A percentile compares a stretch with the other conserved stretches of the same genome.
Conservation (phyloP, 306 rosid species). For the Malus sylvestris region DNA sequence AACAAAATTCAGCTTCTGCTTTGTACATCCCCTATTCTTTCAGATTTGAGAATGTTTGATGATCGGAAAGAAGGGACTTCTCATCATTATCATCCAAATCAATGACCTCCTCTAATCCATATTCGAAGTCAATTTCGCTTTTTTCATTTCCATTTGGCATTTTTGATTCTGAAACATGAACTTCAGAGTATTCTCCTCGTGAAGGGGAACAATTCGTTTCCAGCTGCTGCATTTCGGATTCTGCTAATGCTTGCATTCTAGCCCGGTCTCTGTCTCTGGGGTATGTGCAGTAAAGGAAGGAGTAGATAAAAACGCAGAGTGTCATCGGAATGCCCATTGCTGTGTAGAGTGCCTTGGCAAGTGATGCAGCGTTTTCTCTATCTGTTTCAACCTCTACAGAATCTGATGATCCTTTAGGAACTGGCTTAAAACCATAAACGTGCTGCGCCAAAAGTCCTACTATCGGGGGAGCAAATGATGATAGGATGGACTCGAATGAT, state of each 20-base stretch:
- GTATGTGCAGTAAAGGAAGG: slow-evolving; percentile 68
- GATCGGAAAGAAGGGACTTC: slow-evolving; percentile 31
- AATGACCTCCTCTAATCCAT: slow-evolving; percentile 17
- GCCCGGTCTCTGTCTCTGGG: slow-evolving; percentile 89
- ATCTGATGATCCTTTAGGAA: slow-evolving; percentile 48
- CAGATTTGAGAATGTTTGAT: slow-evolving; percentile 10
- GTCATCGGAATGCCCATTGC: slow-evolving; percentile 67
- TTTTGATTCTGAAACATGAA: slow-evolving; percentile 22
- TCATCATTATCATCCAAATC: slow-evolving; percentile 36
- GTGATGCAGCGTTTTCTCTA: slow-evolving; percentile 68
- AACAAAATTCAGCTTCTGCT: not conserved
- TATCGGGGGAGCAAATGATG: slow-evolving; percentile 79
- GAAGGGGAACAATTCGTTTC: slow-evolving; percentile 18
- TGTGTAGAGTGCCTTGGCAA: slow-evolving; percentile 67
- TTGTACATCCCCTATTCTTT: not conserved
- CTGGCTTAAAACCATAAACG: slow-evolving; percentile 58
- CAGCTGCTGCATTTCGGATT: slow-evolving; percentile 60
- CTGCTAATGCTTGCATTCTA: slow-evolving; percentile 48
- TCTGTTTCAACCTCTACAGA: slow-evolving; percentile 50
- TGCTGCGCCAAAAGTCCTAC: slow-evolving; percentile 77
- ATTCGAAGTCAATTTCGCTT: slow-evolving; percentile 16
- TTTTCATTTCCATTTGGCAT: slow-evolving; percentile 11
- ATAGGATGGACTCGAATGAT: slow-evolving; percentile 57
- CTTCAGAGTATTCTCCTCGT: slow-evolving; percentile 13
- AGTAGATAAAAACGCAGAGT: slow-evolving; percentile 54